phyloP scores from a whole-genome alignment of 768 basidiomycete genomes.

The Mycena filopes region DNA sequence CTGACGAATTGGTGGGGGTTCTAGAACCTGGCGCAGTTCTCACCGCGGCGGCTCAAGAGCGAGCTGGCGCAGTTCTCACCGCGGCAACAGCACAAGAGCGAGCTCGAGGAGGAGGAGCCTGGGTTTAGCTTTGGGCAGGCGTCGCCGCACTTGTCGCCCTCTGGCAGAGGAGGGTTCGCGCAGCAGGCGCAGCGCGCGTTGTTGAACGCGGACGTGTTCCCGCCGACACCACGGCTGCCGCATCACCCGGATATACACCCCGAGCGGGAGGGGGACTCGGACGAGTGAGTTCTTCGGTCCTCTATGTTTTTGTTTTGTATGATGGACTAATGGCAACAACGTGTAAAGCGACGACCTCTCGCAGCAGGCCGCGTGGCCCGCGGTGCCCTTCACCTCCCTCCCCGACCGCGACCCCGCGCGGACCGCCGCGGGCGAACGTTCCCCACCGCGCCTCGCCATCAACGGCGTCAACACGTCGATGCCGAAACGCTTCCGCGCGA shows the following conservation, averaged over 20 bases:
- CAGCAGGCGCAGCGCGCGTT: conserved; percentile 15
- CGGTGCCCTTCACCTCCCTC: conserved; percentile 55
- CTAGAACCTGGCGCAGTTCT: conserved; percentile 74
- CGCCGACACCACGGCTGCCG: conserved; percentile 51
- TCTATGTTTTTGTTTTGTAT: not conserved
- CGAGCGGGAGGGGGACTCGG: conserved; percentile 14
- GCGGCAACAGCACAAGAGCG: conserved; percentile 55
- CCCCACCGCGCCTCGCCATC: conserved; percentile 72
- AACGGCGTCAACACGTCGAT: conserved; percentile 76
- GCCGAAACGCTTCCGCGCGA: conserved; percentile 57
- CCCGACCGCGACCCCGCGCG: conserved; percentile 27
- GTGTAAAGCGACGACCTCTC: conserved; percentile 28
- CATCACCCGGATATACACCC: conserved; percentile 39
- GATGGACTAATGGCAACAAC: no score
- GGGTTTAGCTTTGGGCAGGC: conserved; percentile 28
- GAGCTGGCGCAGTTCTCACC: conserved; percentile 73
- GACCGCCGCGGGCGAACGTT: conserved; percentile 45
- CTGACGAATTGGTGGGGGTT: not conserved
- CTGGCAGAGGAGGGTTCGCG: conserved; percentile 33
- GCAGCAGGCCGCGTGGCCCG: conserved; percentile 50
- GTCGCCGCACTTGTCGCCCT: conserved; percentile 46
- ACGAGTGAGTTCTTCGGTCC: conserved; percentile 14
- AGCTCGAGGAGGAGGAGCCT: conserved; percentile 45
- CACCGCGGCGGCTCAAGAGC: conserved; percentile 64
- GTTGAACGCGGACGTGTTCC: conserved; percentile 45